These are phyloP conservation scores for Ichthyophthirius multifiliis DNA, from an alignment of 169 alveolate species.

Conservation along the genomic window DNA sequence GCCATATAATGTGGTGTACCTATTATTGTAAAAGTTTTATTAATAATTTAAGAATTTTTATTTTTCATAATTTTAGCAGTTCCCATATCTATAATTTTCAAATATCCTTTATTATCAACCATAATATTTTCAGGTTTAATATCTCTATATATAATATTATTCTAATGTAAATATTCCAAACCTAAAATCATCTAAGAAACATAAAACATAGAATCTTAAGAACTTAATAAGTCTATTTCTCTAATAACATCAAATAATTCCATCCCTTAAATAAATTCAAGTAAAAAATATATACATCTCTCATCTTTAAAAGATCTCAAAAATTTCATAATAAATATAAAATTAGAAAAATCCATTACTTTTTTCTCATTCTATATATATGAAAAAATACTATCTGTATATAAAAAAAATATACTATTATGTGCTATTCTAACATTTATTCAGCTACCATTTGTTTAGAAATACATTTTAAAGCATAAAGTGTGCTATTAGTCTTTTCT, in stretches of 20 bases:
- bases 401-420: not conserved
- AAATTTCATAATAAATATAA: constrained; percentile 70
- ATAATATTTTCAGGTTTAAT: constrained; percentile 76
- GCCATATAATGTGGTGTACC: constrained; percentile 98
- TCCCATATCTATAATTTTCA: constrained; percentile 95
- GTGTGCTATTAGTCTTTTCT: constrained; percentile 8
- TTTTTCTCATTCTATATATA: constrained; percentile 24
- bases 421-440: constrained; percentile 38
- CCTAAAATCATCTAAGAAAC: constrained; percentile 45
- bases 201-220: constrained; percentile 48
- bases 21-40: constrained; percentile 90
- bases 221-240: constrained; percentile 45
- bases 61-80: constrained; percentile 86
- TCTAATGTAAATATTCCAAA: constrained; percentile 57
- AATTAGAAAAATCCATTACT: constrained; percentile 13
- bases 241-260: constrained; percentile 64
- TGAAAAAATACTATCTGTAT: not conserved
- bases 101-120: constrained; percentile 85
- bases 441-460: constrained; percentile 32
- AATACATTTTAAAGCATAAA: constrained; percentile 28
- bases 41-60: constrained; percentile 20
- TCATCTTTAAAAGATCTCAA: constrained; percentile 67
- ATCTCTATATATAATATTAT: constrained; percentile 65
- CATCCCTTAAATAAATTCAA: constrained; percentile 68
- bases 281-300: constrained; percentile 54